Conservation (phyloP, 345 rosid genomes). For the Trapa bicornis region DNA sequence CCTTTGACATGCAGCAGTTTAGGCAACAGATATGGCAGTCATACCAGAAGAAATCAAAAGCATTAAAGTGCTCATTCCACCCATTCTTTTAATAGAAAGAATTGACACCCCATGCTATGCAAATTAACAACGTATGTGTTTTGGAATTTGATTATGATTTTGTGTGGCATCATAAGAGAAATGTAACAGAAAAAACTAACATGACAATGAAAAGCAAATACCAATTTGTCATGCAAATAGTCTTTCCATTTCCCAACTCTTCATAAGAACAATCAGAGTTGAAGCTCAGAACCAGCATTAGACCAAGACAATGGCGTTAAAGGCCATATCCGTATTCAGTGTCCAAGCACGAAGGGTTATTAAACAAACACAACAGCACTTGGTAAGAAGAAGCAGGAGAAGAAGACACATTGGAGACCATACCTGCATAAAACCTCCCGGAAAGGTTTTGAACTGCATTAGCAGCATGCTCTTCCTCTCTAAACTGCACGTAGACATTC, state of each 20-base stretch:
- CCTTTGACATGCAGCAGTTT: too few species aligned
- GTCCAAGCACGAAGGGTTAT: too few species aligned
- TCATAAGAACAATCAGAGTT: not conserved
- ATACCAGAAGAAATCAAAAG: too few species aligned
- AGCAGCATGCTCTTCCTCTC: constrained; percentile 55
- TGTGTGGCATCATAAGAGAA: not conserved
- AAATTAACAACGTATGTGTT: not conserved
- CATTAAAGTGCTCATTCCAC: too few species aligned
- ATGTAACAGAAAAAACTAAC: not conserved
- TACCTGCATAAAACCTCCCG: constrained; percentile 44
- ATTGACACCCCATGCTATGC: too few species aligned
- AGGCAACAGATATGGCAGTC: too few species aligned
- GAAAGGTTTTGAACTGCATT: constrained; percentile 30
- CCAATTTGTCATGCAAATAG: not conserved
- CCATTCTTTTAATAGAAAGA: too few species aligned
- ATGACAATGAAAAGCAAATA: not conserved
- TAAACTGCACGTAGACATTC: constrained; percentile 49
- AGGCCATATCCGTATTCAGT: too few species aligned
- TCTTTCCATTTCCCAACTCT: not conserved
- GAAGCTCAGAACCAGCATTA: not conserved
- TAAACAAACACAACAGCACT: too few species aligned
- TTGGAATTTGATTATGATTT: too few species aligned
- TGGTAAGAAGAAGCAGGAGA: too few species aligned
- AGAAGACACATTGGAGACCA: not conserved
- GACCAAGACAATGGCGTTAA: not conserved